Base-by-base conservation (phyloP, 2,329 filamentous ascomycete species). In the Sordariomycetes sp. region DNA sequence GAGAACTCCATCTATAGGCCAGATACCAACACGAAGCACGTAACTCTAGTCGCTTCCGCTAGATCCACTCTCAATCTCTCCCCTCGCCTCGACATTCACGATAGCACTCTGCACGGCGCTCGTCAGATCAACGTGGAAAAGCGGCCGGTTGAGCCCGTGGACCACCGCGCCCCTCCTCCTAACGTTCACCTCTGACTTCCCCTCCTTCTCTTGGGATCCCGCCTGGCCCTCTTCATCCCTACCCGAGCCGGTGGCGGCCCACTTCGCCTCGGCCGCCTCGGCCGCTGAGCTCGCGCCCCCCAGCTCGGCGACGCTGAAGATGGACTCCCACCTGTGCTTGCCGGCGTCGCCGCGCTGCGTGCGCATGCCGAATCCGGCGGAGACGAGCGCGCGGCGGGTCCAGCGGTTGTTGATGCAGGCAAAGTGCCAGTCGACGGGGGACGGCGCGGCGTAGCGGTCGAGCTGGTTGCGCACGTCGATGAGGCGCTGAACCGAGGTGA, bases 401-500 rank as follows among this genome's bases (percentile, higher is more conserved):
- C 93, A 97, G 59, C 89, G 83, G 76, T 94, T 97, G 74, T 87
- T 91, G 74, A 97, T 88, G 72, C 86, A 88, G n/a, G 92, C 90
- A 62, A 97, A 87, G 72, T 97, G 94, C 92, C 93, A 97, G 69
- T 97, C 90, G 4, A 97, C 92, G 2, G 80, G 78, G 22, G 91
- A 85, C 0, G 93, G 93, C 0, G 87, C 72, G 1, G 90, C 82
- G 68, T 96, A 96, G 22, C 85, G 80, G 70, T 97, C 93, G 28
- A 97, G 84, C 69, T 97, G 92, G 70, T 96, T 96, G 66, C 93
- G 89, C 1, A 97, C 88, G 66, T 97, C 94, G 66, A 97, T 95
- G 46, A 97, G 78, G 65, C 90, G 87, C 72, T 97, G 94, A 2
- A 97, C 82, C 0, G 90, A 95, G 0, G 94, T 97, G 60, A 96